Base-by-base conservation (phyloP, 257 asterid genomes). In the Vinca minor region DNA sequence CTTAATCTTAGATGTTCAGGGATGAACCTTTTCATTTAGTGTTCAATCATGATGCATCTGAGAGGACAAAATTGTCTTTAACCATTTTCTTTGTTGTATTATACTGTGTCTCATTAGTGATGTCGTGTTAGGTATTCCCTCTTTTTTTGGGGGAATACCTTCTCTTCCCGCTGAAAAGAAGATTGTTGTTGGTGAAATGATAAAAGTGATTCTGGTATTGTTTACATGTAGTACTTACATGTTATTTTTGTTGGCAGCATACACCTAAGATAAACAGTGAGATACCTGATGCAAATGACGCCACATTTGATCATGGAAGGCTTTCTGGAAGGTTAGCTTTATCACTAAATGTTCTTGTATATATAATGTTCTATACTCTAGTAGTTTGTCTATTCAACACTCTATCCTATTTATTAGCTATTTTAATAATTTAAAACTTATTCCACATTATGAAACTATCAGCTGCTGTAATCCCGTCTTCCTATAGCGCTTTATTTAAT, bases 221-320 rank as follows among this genome's bases (percentile, higher is more conserved):
- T 52, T 34, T 55, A 36, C 7, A 8, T 11, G 5, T 38, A 3
- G 42, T 34, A 65, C 80, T 83, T 50, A 78, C 70, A 32, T 31
- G 62, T 45, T 83, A 31, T 65, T 76, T 64, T 34, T 68, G 52
- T 76, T 78, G 76, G 75, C 98, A 92, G 96, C 98, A 92, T 83
- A 85, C 90, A 25, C 98, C 96, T 61, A 85, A 96, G 65, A 85
- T 92, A 59, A 85, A 82, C 73, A 75, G 72, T 61, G 78, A 63
- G 73, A 85, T 92, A 83, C 96, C 96, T 21, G 95, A 92, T 74
- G 73, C 91, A 64, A 81, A 82, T 75, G 87, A 88, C 80, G 98
- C 96, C 5, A 83, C 85, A 63, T 69, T 92, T 61, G 96, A 88
- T 78, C 98, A 91, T 46, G 94, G 71, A 69, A 83, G 91, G 66